phyloP scores from a whole-genome alignment of 1,284 basidiomycete genomes.

The Mycena sp. region DNA sequence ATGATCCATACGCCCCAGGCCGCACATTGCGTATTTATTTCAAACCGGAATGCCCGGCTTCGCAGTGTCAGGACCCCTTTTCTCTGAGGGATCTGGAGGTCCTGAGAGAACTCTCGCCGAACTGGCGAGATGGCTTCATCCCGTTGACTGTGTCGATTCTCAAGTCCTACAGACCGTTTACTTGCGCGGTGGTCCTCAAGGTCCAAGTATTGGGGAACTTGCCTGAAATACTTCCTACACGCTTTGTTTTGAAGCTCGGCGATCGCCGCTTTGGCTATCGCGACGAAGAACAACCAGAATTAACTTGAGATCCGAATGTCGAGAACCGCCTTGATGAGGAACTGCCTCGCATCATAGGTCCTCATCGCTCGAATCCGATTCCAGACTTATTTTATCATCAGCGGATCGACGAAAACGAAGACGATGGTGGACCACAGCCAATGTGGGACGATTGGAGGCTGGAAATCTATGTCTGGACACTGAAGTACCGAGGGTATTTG shows the following conservation, averaged over 20 bases:
- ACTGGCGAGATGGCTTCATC: neutral
- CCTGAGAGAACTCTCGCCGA: neutral
- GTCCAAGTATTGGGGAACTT: neutral
- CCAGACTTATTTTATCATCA: neutral
- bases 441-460: neutral
- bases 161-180: neutral
- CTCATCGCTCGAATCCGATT: neutral
- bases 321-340: neutral
- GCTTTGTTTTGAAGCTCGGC: neutral
- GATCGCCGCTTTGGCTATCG: slow-evolving; percentile 3
- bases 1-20: neutral
- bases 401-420: neutral
- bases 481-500: neutral
- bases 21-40: neutral
- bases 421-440: neutral
- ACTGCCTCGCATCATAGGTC: neutral
- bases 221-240: neutral
- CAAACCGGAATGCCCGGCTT: neutral
- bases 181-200: neutral
- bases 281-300: neutral
- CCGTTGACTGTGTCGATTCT: neutral
- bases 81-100: neutral
- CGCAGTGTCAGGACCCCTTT: neutral
- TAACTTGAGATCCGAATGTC: neutral
- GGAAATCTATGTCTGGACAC: neutral